Conservation (phyloP, 805 yeast genomes). For the Candida oleophila region DNA sequence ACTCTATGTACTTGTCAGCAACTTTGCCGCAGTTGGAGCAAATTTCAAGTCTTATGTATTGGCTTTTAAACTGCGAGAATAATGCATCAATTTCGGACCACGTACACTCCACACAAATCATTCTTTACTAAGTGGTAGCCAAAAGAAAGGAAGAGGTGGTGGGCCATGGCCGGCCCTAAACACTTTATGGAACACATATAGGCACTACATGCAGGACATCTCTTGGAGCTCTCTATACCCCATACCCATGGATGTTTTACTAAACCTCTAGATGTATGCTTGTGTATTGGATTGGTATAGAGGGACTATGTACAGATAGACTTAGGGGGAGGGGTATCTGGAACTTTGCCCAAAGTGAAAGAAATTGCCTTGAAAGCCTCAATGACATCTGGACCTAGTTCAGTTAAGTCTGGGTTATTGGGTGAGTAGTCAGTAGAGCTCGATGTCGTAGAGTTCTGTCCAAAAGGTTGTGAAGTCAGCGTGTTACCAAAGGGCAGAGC, state of each 20-base stretch:
- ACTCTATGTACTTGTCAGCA: slow-evolving; percentile 90
- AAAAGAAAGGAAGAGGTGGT: too few species aligned
- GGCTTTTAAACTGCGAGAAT: slow-evolving; percentile 70
- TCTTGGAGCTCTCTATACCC: too few species aligned
- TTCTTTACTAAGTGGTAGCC: slow-evolving; percentile 27
- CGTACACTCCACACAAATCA: slow-evolving; percentile 93
- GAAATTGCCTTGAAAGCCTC: slow-evolving; percentile 45
- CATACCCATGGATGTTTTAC: background rate
- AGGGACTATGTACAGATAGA: background rate
- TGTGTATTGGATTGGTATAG: background rate
- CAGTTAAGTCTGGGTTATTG: slow-evolving; percentile 27
- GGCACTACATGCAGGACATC: background rate
- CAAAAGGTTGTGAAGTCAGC: slow-evolving; percentile 5
- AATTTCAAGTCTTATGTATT: slow-evolving; percentile 75
- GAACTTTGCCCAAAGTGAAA: slow-evolving; percentile 63
- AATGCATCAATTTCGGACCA: slow-evolving; percentile 56
- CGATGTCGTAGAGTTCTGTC: background rate
- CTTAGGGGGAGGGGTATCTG: slow-evolving; percentile 72
- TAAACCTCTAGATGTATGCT: too few species aligned
- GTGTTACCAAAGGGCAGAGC: slow-evolving; percentile 7
- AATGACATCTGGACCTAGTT: slow-evolving; percentile 42
- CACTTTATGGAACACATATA: background rate
- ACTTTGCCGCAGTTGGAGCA: slow-evolving; percentile 70
- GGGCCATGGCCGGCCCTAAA: background rate
- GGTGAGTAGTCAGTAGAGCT: slow-evolving; percentile 6